A percentile compares a stretch with the other conserved stretches of the same genome.
phyloP scores from a whole-genome alignment of 2,329 filamentous ascomycete genomes.

The Penicillium verrucosum region DNA sequence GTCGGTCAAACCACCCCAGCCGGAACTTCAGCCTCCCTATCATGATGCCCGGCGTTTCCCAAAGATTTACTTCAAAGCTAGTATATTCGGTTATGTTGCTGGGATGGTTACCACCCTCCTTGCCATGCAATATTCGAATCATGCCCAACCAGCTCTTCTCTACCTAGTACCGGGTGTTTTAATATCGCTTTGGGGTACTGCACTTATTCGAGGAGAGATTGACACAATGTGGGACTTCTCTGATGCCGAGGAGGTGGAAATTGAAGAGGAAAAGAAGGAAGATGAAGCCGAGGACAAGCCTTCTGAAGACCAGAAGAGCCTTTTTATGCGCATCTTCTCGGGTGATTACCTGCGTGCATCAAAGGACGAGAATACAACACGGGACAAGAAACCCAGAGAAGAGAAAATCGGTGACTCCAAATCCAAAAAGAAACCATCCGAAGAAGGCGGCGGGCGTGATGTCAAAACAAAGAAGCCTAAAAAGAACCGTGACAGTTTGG shows the following conservation, averaged over 20 bases:
- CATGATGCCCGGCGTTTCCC: slow-evolving; percentile 56
- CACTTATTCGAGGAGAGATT: slow-evolving; percentile 66
- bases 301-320: slow-evolving; percentile 9
- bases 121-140: slow-evolving; percentile 73
- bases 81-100: slow-evolving; percentile 69
- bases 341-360: slow-evolving; percentile 15
- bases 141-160: slow-evolving; percentile 83
- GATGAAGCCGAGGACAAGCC: slow-evolving; percentile 43
- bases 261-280: slow-evolving; percentile 32
- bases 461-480: slow-evolving; percentile 12
- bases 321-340: slow-evolving; percentile 31
- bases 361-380: not conserved
- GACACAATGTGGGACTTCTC: slow-evolving; percentile 76
- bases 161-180: slow-evolving; percentile 90
- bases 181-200: slow-evolving; percentile 70
- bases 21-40: slow-evolving; percentile 35
- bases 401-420: slow-evolving; percentile 6
- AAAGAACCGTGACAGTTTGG: slow-evolving; percentile 16
- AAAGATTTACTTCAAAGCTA: slow-evolving; percentile 81
- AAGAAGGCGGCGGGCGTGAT: slow-evolving; percentile 3
- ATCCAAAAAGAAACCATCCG: slow-evolving; percentile 35
- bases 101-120: slow-evolving; percentile 75
- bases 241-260: slow-evolving; percentile 56
- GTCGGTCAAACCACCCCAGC: slow-evolving; percentile 22
- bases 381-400: not conserved